Percentiles rank a stretch among this genome's conserved stretches.
Evolutionary conservation across 2,329 filamentous ascomycete species (phyloP).

Genomic region (Talaromyces sp.): DNA sequence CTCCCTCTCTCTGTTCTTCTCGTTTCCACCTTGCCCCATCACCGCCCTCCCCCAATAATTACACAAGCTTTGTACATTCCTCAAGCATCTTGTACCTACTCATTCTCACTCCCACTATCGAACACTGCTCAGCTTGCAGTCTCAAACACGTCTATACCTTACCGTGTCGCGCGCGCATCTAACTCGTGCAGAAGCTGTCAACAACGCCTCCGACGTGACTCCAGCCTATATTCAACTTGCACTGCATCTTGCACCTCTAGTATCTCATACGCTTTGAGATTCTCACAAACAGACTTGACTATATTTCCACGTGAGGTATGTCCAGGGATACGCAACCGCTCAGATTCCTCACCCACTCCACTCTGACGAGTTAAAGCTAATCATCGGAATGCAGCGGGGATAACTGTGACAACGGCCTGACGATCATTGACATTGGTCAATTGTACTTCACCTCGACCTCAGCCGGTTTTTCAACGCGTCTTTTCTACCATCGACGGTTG

Average conservation of each 20-base stretch:
- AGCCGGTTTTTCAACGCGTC: constrained; percentile 17
- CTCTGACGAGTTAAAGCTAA: constrained; percentile 19
- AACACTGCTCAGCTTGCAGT: constrained; percentile 1
- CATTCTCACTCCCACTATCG: constrained; percentile 3
- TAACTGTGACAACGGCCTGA: constrained; percentile 19
- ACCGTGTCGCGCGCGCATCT: constrained; percentile 8
- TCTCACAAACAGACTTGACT: constrained; percentile 13
- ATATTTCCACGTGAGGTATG: constrained; percentile 33
- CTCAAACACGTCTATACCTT: constrained; percentile 6
- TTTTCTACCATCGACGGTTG: constrained; percentile 20
- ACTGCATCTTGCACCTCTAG: constrained; percentile 7
- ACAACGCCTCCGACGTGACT: neutral
- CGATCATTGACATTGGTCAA: constrained; percentile 13
- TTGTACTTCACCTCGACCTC: constrained; percentile 11
- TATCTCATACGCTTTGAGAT: constrained; percentile 16
- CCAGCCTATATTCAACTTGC: constrained; percentile 7
- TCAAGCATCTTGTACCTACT: constrained; percentile 5
- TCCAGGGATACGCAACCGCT: constrained; percentile 16
- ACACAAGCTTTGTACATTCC: constrained; percentile 9
- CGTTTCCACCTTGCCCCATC: constrained; percentile 17
- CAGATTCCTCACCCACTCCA: constrained; percentile 25
- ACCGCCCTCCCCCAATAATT: constrained; percentile 6
- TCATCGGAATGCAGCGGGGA: constrained; percentile 30
- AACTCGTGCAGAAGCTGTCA: constrained; percentile 6
- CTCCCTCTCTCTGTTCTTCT: constrained; percentile 23